Base-by-base conservation (phyloP, 1,284 basidiomycete genomes). In the Trichosporon faecale region DNA sequence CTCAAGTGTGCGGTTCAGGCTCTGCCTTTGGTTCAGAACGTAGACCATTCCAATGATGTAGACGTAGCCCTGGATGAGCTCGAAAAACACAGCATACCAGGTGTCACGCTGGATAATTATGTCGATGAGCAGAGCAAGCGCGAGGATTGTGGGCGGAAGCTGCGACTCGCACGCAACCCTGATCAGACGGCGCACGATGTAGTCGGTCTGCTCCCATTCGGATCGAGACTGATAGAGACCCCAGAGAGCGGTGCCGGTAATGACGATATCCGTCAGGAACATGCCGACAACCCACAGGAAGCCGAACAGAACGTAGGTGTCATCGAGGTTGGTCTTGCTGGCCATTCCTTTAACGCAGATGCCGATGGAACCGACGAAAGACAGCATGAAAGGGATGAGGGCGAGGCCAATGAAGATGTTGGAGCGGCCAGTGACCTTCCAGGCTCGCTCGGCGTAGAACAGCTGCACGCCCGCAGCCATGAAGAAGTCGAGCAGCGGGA, bases 91-190 rank as follows among this genome's bases (percentile, higher is more conserved):
- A 35, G 71, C 75, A 25, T 71, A 69, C 66, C 68, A 72, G 0
- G 73, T 70, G 37, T 64, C 40, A 0, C 73, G 71, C 64, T 71
- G 66, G 68, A 76, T 71, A n/a, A 68, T 61, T 66, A 73, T 72
- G 69, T 77, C 72, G 66, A 76, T 67, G 23, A 76, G 44, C 49
- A 74, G 71, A 0, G 66, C 76, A 4, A 75, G 66, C 33, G 65
- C 74, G 55, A 74, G 46, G n/a, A 72, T 23, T 9, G 75, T 75
- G 2, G 76, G 76, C 1, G 70, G 72, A 11, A 76, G 72, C 68
- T 77, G 76, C 31, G 76, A 76, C 65, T 77, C 76, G 72, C 75
- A 69, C 2, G 75, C 69, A 8, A 77, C 63, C 18, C 74, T 71
- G 46, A 71, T 69, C 4, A 73, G 67, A 23, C 68, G 64, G 55